Percentiles rank a stretch among this genome's conserved stretches.
Conservation (phyloP, 768 basidiomycete genomes). For the Lactarius pseudohatsudake region DNA sequence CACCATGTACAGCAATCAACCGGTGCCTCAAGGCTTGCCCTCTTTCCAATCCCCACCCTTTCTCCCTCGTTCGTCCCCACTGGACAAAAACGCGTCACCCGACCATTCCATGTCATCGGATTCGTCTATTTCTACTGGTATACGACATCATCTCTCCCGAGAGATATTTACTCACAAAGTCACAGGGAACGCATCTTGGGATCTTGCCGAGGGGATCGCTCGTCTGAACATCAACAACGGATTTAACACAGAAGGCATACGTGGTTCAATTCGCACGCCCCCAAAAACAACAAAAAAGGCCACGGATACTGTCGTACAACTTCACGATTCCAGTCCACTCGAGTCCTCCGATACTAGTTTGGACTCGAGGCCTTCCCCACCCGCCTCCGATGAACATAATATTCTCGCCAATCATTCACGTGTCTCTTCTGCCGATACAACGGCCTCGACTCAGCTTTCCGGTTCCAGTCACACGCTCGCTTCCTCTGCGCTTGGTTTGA, state of each 20-base stretch:
- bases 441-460: constrained; percentile 59
- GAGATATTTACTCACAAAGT: constrained; percentile 64
- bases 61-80: constrained; percentile 24
- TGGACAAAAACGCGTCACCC: constrained; percentile 31
- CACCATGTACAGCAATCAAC: constrained; percentile 29
- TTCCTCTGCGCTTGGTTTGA: constrained; percentile 50
- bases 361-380: constrained; percentile 61
- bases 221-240: constrained; percentile 66
- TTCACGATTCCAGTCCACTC: constrained; percentile 66
- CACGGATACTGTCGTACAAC: constrained; percentile 51
- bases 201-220: constrained; percentile 69
- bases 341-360: constrained; percentile 71
- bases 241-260: constrained; percentile 41
- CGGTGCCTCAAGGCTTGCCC: constrained; percentile 26
- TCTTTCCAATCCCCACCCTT: constrained; percentile 28
- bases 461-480: constrained; percentile 56
- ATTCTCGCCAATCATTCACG: constrained; percentile 67
- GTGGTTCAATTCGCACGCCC: constrained; percentile 58
- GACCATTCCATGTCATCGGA: constrained; percentile 37
- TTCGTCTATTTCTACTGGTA: constrained; percentile 36
- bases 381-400: constrained; percentile 64
- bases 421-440: constrained; percentile 79
- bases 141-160: constrained; percentile 62
- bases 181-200: constrained; percentile 52
- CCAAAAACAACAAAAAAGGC: constrained; percentile 64